Conservation (phyloP, 352 stramenopile genomes). For the Aphanomyces invadans region DNA sequence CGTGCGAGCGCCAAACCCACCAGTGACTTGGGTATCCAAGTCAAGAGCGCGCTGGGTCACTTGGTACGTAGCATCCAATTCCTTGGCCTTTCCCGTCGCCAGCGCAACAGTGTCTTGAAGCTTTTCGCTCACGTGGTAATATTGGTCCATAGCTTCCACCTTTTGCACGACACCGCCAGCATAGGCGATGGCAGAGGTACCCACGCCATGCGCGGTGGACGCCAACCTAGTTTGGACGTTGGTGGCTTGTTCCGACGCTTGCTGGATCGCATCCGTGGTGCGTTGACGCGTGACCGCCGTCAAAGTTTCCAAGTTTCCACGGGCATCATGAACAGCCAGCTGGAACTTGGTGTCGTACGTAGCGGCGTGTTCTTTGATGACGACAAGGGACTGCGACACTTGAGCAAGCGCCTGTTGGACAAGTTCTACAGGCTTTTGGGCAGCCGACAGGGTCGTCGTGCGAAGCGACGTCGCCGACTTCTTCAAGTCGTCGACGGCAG, state of each 20-base stretch:
- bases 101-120: not conserved
- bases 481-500: conserved; percentile 68
- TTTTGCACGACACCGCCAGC: conserved; percentile 37
- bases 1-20: conserved; percentile 45
- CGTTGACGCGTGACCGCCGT: conserved; percentile 48
- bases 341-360: conserved; percentile 57
- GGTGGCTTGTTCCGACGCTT: conserved; percentile 41
- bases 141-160: conserved; percentile 25
- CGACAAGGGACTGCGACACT: conserved; percentile 41
- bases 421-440: conserved; percentile 35
- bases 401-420: conserved; percentile 38
- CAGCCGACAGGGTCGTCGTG: conserved; percentile 38
- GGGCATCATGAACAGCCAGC: conserved; percentile 23
- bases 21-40: conserved; percentile 57
- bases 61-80: conserved; percentile 45
- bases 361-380: conserved; percentile 39
- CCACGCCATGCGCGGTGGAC: not conserved
- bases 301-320: conserved; percentile 34
- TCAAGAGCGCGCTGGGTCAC: conserved; percentile 46
- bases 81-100: conserved; percentile 26
- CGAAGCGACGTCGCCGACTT: conserved; percentile 39
- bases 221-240: conserved; percentile 36
- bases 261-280: conserved; percentile 52
- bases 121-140: conserved; percentile 8
- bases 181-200: conserved; percentile 22